Conservation (phyloP, 108 stramenopile genomes). For the Pinguiococcus pyrenoidosus region DNA sequence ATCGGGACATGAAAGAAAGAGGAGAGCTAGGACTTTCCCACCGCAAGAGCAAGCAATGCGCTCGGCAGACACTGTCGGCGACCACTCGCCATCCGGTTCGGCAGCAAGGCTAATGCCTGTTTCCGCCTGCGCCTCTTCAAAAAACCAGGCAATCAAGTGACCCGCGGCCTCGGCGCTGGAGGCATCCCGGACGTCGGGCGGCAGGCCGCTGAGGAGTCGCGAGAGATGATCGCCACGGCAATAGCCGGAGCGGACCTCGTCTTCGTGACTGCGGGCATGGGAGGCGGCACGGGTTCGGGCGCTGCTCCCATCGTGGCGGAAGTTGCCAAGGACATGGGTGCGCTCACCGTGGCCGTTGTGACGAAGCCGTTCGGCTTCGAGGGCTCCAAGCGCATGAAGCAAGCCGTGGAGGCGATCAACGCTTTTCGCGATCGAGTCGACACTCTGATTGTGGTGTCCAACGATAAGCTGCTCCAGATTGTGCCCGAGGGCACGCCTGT, state of each 20-base stretch:
- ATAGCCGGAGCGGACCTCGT: constrained; percentile 51
- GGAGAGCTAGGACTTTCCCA: constrained; percentile 5
- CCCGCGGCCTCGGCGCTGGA: constrained; percentile 49
- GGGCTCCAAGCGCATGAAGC: constrained; percentile 44
- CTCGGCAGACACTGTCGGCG: too few relatives aligned
- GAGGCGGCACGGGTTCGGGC: constrained; percentile 61
- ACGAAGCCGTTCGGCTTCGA: constrained; percentile 68
- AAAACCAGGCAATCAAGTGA: constrained; percentile 27
- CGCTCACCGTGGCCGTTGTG: constrained; percentile 57
- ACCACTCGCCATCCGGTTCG: too few relatives aligned
- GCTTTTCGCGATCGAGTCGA: constrained; percentile 45
- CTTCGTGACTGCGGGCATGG: constrained; percentile 68
- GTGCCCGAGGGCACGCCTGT: constrained; percentile 59
- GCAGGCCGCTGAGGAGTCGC: constrained; percentile 33
- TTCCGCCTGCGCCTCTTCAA: too few relatives aligned
- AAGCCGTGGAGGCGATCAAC: constrained; percentile 46
- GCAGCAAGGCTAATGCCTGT: too few relatives aligned
- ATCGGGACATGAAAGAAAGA: not conserved
- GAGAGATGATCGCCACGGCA: constrained; percentile 28
- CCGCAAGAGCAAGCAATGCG: too few relatives aligned
- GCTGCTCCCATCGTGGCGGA: constrained; percentile 59
- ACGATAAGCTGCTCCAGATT: constrained; percentile 54
- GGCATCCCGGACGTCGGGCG: constrained; percentile 41
- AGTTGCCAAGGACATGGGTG: constrained; percentile 7
- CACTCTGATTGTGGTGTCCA: constrained; percentile 61